Evolutionary conservation across 257 asterid species (phyloP).

Genomic region (Thymus mandschuricus): DNA sequence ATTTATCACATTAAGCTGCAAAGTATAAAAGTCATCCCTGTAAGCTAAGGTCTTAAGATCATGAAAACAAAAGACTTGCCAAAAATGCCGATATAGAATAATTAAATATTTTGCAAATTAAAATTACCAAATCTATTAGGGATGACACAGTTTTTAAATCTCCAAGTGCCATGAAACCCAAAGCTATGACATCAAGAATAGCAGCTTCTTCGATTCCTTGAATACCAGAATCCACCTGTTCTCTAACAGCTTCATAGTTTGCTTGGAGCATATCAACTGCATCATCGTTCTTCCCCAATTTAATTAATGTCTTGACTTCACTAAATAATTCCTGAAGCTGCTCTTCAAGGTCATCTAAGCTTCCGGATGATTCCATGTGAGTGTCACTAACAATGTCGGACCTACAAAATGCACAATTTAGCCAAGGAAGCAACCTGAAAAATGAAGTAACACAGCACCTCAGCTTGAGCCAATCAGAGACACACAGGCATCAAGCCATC

Average conservation of each 20-base stretch:
- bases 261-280: slow-evolving; percentile 79
- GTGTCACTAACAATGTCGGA: slow-evolving; percentile 36
- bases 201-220: slow-evolving; percentile 86
- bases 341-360: slow-evolving; percentile 54
- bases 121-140: slow-evolving; percentile 66
- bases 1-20: slow-evolving; percentile 9
- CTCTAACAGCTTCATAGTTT: slow-evolving; percentile 73
- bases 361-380: slow-evolving; percentile 33
- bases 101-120: slow-evolving; percentile 32
- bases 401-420: slow-evolving; percentile 29
- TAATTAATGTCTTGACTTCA: slow-evolving; percentile 69
- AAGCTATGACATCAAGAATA: slow-evolving; percentile 75
- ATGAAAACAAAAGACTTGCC: slow-evolving; percentile 18
- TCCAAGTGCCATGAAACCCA: slow-evolving; percentile 84
- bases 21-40: neutral
- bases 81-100: slow-evolving; percentile 17
- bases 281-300: slow-evolving; percentile 67
- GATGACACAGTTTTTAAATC: slow-evolving; percentile 56
- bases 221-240: slow-evolving; percentile 68
- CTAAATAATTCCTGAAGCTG: slow-evolving; percentile 70
- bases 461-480: neutral
- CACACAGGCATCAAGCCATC: neutral
- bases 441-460: slow-evolving; percentile 12
- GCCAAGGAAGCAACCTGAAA: slow-evolving; percentile 11
- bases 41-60: slow-evolving; percentile 5